phyloP scores from a whole-genome alignment of 257 asterid species.

The Striga asiatica region DNA sequence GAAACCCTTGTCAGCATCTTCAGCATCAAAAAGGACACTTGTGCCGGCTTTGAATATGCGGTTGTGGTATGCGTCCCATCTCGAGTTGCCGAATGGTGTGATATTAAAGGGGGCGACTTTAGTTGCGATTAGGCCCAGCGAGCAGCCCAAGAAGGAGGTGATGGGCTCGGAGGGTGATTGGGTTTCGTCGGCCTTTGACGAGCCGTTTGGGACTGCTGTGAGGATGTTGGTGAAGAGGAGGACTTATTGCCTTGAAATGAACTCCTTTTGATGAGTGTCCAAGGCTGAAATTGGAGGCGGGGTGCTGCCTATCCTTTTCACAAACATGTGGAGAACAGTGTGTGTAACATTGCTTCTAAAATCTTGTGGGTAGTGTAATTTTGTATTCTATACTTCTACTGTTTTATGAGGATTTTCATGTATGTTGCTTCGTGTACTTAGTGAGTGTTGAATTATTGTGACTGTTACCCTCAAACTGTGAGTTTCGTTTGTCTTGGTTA shows the following conservation, averaged over 20 bases:
- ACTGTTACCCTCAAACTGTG: conserved; percentile 1
- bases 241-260: too few species aligned
- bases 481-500: not conserved
- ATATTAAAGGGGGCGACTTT: conserved; percentile 61
- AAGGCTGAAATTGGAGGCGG: conserved; percentile 23
- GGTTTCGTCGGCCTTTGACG: conserved; percentile 57
- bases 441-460: not conserved
- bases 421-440: not conserved
- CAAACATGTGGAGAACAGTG: not conserved
- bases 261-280: conserved; percentile 38
- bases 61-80: conserved; percentile 49
- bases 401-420: not conserved
- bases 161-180: conserved; percentile 37
- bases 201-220: conserved; percentile 59
- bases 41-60: conserved; percentile 62
- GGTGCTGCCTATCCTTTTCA: not conserved
- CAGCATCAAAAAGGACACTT: conserved; percentile 56
- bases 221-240: too few species aligned
- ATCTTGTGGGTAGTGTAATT: not conserved
- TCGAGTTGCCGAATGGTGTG: conserved; percentile 51
- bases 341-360: too few species aligned
- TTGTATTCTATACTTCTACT: not conserved
- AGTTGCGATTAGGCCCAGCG: conserved; percentile 65
- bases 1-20: conserved; percentile 55
- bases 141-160: conserved; percentile 42